phyloP scores from a whole-genome alignment of 2,329 filamentous ascomycete species.

The Chaetomium globosum region DNA sequence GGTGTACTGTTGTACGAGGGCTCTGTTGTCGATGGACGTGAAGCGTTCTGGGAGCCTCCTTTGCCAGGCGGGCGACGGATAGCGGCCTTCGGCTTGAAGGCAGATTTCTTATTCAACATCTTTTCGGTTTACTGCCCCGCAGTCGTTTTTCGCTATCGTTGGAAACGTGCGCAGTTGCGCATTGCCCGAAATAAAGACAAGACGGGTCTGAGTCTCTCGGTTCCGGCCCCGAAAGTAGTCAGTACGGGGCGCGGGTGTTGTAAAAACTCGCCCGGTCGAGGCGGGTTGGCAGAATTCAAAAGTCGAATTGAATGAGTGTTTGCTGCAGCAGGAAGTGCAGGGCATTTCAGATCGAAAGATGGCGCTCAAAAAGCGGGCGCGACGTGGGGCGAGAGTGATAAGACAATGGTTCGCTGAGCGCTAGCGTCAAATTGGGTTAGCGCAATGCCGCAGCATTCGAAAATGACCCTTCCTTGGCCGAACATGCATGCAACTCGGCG shows the following conservation, averaged over 20 bases:
- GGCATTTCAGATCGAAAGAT: constrained; percentile 1
- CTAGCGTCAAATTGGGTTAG: constrained; percentile 15
- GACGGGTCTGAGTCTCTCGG: not conserved
- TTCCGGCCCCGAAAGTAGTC: not conserved
- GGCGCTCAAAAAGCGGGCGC: constrained; percentile 12
- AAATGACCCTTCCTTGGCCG: constrained; percentile 30
- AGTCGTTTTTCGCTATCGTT: constrained; percentile 19
- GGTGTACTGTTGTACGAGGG: constrained; percentile 16
- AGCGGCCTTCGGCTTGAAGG: constrained; percentile 27
- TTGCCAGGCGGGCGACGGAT: constrained; percentile 23
- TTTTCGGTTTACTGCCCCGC: constrained; percentile 29
- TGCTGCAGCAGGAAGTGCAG: not conserved
- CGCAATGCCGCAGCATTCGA: constrained; percentile 24
- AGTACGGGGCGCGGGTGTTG: not conserved
- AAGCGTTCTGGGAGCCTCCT: constrained; percentile 8
- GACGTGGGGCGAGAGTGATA: constrained; percentile 9
- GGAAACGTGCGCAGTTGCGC: constrained; percentile 16
- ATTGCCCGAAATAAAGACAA: constrained; percentile 12
- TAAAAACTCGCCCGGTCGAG: not conserved
- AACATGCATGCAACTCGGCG: constrained; percentile 27
- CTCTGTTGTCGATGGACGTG: constrained; percentile 17
- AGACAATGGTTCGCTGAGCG: constrained; percentile 9
- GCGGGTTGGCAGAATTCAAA: not conserved
- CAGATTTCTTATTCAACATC: constrained; percentile 30
- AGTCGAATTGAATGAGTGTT: constrained; percentile 3